Percentiles rank a stretch among this genome's conserved stretches.
Evolutionary conservation across 2,329 filamentous ascomycete species (phyloP).

Genomic region (Hortaea sp.): DNA sequence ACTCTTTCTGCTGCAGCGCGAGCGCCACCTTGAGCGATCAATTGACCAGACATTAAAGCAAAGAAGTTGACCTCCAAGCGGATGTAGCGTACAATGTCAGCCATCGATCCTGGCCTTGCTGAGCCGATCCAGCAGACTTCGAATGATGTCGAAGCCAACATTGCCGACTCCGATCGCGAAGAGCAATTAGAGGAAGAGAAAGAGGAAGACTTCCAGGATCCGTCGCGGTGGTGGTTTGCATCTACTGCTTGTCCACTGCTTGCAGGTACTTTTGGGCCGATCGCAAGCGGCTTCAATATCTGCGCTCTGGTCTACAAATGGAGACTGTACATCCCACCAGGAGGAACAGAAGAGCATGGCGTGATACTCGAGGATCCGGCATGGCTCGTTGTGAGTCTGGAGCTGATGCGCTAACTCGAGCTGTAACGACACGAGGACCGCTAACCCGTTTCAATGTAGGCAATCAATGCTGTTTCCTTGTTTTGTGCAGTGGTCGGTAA

Average conservation of each 20-base stretch:
- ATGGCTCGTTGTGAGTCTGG: slow-evolving; percentile 31
- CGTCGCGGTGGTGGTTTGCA: slow-evolving; percentile 48
- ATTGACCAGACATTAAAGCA: background rate
- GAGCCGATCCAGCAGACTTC: slow-evolving; percentile 39
- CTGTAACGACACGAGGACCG: background rate
- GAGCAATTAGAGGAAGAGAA: slow-evolving; percentile 29
- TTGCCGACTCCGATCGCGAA: slow-evolving; percentile 31
- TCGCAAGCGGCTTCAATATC: slow-evolving; percentile 30
- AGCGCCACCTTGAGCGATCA: background rate
- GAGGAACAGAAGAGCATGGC: slow-evolving; percentile 34
- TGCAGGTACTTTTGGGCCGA: slow-evolving; percentile 35
- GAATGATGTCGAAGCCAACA: slow-evolving; percentile 31
- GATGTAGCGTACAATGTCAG: slow-evolving; percentile 14
- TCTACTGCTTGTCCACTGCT: slow-evolving; percentile 49
- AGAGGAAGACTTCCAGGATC: slow-evolving; percentile 35
- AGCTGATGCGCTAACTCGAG: too few species aligned
- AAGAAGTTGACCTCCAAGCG: background rate
- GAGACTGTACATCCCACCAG: slow-evolving; percentile 42
- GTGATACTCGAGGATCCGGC: slow-evolving; percentile 41
- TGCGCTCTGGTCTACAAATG: slow-evolving; percentile 46
- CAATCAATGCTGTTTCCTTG: slow-evolving; percentile 47
- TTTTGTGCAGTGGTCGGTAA: slow-evolving; percentile 46
- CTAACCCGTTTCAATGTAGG: slow-evolving; percentile 10
- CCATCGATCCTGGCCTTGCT: slow-evolving; percentile 43
- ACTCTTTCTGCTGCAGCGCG: background rate